Conservation (phyloP, 495 filamentous ascomycete species). For the Pyronema domesticum region DNA sequence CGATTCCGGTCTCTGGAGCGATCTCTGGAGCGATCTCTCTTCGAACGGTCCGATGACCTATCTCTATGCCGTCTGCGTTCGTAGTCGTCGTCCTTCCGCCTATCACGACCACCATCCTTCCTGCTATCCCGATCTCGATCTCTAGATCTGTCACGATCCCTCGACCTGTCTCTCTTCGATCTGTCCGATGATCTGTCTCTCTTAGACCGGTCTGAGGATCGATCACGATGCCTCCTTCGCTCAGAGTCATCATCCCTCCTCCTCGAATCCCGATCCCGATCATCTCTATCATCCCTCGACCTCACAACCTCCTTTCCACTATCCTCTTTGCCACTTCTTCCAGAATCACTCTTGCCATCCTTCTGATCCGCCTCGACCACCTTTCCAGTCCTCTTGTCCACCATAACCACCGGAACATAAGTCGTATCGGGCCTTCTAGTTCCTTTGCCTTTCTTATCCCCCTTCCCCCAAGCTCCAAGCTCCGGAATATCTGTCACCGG, state of each 20-base stretch:
- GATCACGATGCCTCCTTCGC: conserved; percentile 6
- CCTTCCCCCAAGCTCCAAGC: conserved; percentile 53
- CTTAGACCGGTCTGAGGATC: conserved; percentile 13
- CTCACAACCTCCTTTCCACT: no score
- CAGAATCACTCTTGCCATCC: conserved; percentile 20
- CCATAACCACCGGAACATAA: conserved; percentile 50
- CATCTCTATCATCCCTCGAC: conserved; percentile 22
- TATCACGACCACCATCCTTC: conserved; percentile 18
- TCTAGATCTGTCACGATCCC: conserved; percentile 10
- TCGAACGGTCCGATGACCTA: conserved; percentile 5
- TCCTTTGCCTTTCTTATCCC: conserved; percentile 39
- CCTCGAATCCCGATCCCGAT: conserved; percentile 27
- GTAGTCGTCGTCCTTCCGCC: conserved; percentile 1
- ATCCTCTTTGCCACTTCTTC: conserved; percentile 15
- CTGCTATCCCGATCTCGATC: conserved; percentile 27
- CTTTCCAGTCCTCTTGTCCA: conserved; percentile 49
- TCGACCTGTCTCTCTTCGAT: conserved; percentile 5
- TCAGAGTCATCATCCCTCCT: conserved; percentile 14
- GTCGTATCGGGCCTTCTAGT: conserved; percentile 33
- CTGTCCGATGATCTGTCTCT: conserved; percentile 13
- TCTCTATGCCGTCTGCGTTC: conserved; percentile 3
- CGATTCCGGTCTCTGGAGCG: conserved; percentile 12
- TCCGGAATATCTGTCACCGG: conserved; percentile 31
- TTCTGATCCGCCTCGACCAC: conserved; percentile 34
- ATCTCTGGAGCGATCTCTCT: conserved; percentile 11